These are phyloP conservation scores for Chloromonas sp. DNA, from an alignment of 163 green algal genomes.

Conservation along the genomic window DNA sequence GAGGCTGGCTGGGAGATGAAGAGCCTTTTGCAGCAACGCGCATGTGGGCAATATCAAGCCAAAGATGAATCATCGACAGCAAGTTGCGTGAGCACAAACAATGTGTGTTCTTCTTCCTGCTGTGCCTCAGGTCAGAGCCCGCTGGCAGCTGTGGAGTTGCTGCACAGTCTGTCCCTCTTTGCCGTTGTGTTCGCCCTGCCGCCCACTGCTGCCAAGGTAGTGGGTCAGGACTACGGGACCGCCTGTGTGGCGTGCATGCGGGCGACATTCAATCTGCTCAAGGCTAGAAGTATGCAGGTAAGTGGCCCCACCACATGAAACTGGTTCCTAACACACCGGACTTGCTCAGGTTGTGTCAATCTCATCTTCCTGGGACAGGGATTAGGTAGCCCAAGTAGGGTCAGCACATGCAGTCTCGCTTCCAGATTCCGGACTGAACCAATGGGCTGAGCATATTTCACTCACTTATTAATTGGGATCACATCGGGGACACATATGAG, in stretches of 20 bases:
- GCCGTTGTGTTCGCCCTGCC: constrained; percentile 57
- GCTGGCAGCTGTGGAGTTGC: constrained; percentile 49
- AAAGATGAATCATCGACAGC: too few relatives aligned
- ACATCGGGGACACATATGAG: too few relatives aligned
- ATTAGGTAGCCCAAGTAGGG: too few relatives aligned
- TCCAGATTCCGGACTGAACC: too few relatives aligned
- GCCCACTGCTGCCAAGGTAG: not conserved
- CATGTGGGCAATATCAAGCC: not conserved
- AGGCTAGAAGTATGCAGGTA: not conserved
- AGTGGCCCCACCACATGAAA: not conserved
- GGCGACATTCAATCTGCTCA: not conserved
- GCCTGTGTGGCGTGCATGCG: constrained; percentile 6
- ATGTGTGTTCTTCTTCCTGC: not conserved
- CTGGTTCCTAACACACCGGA: too few relatives aligned
- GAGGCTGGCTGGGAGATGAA: not conserved
- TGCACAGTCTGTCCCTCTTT: constrained; percentile 67
- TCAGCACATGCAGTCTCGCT: too few relatives aligned
- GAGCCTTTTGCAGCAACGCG: not conserved
- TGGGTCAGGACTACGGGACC: not conserved
- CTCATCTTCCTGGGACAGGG: too few relatives aligned
- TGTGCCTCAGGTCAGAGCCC: constrained; percentile 47
- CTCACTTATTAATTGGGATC: too few relatives aligned
- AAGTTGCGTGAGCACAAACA: not conserved
- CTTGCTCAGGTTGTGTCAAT: too few relatives aligned
- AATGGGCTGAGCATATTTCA: too few relatives aligned